These are phyloP conservation scores for Kurtzmaniella cleridarum DNA, from an alignment of 805 yeast species.

Conservation along the genomic window DNA sequence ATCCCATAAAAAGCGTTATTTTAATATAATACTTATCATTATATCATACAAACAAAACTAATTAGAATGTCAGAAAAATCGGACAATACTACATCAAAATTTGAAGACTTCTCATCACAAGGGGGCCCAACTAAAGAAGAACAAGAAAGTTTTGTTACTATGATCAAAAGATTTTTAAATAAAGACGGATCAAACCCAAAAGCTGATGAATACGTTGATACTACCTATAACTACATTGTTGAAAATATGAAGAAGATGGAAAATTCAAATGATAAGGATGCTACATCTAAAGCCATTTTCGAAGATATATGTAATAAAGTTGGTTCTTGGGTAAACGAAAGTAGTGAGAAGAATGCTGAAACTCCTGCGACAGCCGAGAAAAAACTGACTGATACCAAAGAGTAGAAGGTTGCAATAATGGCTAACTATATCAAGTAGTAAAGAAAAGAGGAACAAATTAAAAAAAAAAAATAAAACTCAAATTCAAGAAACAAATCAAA, in stretches of 20 bases:
- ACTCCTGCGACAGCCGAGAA: too few species aligned
- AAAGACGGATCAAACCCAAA: conserved; percentile 24
- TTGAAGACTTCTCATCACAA: too few species aligned
- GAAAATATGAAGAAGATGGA: conserved; percentile 22
- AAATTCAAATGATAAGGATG: conserved; percentile 26
- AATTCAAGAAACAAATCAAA: too few species aligned
- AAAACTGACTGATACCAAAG: too few species aligned
- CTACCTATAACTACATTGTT: conserved; percentile 22
- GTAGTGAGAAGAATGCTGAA: conserved; percentile 7
- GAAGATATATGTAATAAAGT: conserved; percentile 24
- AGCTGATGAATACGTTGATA: conserved; percentile 21
- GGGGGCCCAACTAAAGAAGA: background rate
- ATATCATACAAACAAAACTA: too few species aligned
- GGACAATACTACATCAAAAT: too few species aligned
- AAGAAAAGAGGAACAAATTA: background rate
- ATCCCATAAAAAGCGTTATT: too few species aligned
- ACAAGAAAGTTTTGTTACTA: conserved; percentile 4
- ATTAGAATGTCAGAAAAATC: too few species aligned
- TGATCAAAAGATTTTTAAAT: conserved; percentile 16
- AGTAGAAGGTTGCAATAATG: too few species aligned
- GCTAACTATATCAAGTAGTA: background rate
- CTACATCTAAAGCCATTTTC: conserved; percentile 30
- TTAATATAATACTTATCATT: too few species aligned
- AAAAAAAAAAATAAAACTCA: conserved; percentile 1
- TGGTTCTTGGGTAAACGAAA: conserved; percentile 21